Conservation (phyloP, 2,329 filamentous ascomycete genomes). For the Fusarium abutilonis region DNA sequence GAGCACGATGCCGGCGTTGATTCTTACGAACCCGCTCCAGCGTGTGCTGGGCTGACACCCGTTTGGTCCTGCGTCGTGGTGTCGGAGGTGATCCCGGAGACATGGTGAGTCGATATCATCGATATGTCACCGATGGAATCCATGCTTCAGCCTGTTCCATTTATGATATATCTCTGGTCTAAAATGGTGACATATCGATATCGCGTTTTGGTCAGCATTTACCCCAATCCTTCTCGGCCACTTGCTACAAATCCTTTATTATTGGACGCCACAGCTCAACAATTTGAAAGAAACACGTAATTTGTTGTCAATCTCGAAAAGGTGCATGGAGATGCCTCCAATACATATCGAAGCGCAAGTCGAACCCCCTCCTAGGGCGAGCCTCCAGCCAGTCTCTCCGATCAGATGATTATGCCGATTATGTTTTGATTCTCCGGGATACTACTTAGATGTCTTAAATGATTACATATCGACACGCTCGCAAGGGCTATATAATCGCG, state of each 20-base stretch:
- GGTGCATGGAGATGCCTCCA: too few relatives aligned
- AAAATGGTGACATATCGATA: conserved; percentile 7
- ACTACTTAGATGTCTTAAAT: neutral
- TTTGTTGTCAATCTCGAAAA: too few relatives aligned
- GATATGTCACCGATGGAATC: conserved; percentile 1
- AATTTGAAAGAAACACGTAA: too few relatives aligned
- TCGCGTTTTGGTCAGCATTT: neutral
- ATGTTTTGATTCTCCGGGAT: too few relatives aligned
- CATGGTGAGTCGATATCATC: neutral
- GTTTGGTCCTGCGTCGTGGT: neutral
- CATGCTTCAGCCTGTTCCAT: neutral
- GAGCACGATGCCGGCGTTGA: conserved; percentile 4
- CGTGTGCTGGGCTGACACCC: neutral
- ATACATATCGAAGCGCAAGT: too few relatives aligned
- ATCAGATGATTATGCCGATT: too few relatives aligned
- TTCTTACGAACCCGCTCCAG: neutral
- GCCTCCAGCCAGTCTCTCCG: too few relatives aligned
- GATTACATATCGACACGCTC: neutral
- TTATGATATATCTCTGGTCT: too few relatives aligned
- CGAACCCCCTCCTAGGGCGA: too few relatives aligned
- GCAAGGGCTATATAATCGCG: neutral
- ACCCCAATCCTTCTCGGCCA: too few relatives aligned
- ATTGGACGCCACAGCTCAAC: neutral
- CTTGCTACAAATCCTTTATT: neutral
- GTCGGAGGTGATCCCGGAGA: neutral